Conservation (phyloP, 306 rosid species). For the Betula pendula region DNA sequence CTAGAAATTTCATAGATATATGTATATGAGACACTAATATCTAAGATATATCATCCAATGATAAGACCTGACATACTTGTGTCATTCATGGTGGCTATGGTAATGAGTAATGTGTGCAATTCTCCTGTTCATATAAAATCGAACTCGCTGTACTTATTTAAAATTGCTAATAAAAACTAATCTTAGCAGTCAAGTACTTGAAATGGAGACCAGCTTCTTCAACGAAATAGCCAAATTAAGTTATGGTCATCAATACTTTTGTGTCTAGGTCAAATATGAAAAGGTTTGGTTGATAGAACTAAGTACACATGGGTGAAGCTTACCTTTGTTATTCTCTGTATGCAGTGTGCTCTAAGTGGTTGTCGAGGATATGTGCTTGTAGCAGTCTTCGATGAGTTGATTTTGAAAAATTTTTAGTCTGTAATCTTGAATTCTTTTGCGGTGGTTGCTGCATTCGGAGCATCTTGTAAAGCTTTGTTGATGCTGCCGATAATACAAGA, state of each 20-base stretch:
- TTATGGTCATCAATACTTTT: not conserved
- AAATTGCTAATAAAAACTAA: not conserved
- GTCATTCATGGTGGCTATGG: not conserved
- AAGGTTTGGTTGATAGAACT: not conserved
- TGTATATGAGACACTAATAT: not conserved
- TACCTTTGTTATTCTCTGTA: not conserved
- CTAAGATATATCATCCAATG: no score
- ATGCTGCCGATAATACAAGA: constrained; percentile 34
- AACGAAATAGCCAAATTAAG: not conserved
- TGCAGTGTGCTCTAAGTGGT: constrained; percentile 39
- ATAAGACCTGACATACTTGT: no score
- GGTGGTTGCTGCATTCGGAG: constrained; percentile 36
- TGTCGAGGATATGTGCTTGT: constrained; percentile 33
- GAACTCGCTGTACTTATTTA: no score
- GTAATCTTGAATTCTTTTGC: constrained; percentile 35
- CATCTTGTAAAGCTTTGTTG: constrained; percentile 55
- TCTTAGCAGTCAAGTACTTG: not conserved
- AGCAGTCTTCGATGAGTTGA: constrained; percentile 27
- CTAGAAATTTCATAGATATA: not conserved
- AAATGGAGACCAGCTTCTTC: not conserved
- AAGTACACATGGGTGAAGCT: not conserved
- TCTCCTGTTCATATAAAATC: not conserved
- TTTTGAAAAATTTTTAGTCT: constrained; percentile 32
- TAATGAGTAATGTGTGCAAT: not conserved
- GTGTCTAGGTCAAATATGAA: not conserved